These are phyloP conservation scores for Cyclostephanos tholiformis DNA, from an alignment of 108 stramenopile genomes.

Conservation along the genomic window DNA sequence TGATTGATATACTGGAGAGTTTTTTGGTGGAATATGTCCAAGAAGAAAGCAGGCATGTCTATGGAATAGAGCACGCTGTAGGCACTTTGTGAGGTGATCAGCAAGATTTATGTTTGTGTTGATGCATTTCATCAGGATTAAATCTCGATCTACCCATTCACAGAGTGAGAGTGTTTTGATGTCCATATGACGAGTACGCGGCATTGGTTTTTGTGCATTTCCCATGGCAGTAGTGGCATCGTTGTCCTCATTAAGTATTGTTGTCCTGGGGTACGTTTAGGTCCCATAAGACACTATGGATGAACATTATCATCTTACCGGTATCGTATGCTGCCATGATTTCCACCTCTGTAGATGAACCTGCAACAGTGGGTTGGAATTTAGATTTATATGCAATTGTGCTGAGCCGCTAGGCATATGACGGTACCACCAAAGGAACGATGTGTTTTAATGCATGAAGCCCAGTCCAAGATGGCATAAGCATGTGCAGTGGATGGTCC, in stretches of 20 bases:
- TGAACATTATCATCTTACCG: slow-evolving; percentile 26
- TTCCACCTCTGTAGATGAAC: slow-evolving; percentile 28
- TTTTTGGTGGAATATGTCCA: neutral
- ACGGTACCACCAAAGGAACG: slow-evolving; percentile 32
- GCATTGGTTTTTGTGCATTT: slow-evolving; percentile 18
- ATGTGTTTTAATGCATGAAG: neutral
- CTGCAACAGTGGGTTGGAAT: slow-evolving; percentile 35
- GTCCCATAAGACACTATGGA: slow-evolving; percentile 37
- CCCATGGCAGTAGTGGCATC: slow-evolving; percentile 13
- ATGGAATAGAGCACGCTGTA: neutral
- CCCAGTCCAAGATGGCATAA: slow-evolving; percentile 20
- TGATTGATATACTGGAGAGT: too few relatives aligned
- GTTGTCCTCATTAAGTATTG: slow-evolving; percentile 26
- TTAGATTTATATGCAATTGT: slow-evolving; percentile 24
- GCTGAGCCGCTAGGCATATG: slow-evolving; percentile 31
- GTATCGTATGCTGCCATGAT: slow-evolving; percentile 9
- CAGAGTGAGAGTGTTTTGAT: neutral
- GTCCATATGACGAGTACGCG: slow-evolving; percentile 22
- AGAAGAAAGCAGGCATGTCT: neutral
- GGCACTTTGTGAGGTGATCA: neutral
- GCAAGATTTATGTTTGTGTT: neutral
- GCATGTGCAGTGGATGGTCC: neutral
- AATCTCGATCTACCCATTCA: neutral
- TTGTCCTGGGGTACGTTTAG: slow-evolving; percentile 38
- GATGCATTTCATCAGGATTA: neutral